Conservation (phyloP, 306 rosid species). For the Quillaja saponaria region DNA sequence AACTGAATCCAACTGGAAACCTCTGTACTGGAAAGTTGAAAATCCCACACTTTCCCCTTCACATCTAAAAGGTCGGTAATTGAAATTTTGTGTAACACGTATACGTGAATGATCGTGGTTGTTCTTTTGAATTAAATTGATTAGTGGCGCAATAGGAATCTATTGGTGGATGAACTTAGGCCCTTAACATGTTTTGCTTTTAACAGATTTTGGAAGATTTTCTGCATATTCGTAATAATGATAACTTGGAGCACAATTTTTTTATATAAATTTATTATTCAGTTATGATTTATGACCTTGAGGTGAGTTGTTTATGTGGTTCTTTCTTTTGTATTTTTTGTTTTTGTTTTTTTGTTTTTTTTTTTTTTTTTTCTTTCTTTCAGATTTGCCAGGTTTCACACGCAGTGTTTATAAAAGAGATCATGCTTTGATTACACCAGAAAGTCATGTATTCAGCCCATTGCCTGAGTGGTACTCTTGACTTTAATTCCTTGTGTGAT, state of each 20-base stretch:
- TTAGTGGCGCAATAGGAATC: conserved; percentile 8
- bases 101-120: neutral
- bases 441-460: conserved; percentile 89
- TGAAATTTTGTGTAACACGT: neutral
- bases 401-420: conserved; percentile 84
- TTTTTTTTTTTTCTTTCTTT: no score
- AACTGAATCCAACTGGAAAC: conserved; percentile 40
- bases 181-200: neutral
- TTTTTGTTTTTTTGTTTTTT: no score
- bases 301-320: no score
- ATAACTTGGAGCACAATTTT: conserved; percentile 20
- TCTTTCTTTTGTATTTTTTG: no score
- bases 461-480: conserved; percentile 75
- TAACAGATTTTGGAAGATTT: no score
- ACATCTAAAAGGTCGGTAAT: conserved; percentile 66
- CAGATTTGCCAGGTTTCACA: conserved; percentile 95
- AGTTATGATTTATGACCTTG: no score
- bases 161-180: neutral
- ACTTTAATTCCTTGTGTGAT: conserved; percentile 24
- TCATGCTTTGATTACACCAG: conserved; percentile 86
- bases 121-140: neutral
- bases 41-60: conserved; percentile 76
- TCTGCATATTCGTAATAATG: neutral
- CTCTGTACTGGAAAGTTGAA: conserved; percentile 63
- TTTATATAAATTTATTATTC: conserved; percentile 32